Conservation (phyloP, 106 monocot genomes). For the Dioscorea dumetorum region DNA sequence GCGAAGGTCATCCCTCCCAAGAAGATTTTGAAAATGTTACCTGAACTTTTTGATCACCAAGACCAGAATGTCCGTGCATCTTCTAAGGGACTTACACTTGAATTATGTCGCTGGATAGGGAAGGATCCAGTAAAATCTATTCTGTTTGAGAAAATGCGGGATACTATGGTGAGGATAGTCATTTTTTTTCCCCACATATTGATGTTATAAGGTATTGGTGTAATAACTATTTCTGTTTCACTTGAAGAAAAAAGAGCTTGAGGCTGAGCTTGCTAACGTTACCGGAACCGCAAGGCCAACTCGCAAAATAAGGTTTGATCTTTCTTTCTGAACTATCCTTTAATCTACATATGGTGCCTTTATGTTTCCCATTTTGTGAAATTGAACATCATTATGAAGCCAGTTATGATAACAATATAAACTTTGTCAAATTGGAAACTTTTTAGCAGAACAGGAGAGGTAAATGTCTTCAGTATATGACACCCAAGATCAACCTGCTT, state of each 20-base stretch:
- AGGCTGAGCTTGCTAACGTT: constrained; percentile 91
- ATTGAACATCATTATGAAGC: too few species aligned
- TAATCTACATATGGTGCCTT: too few species aligned
- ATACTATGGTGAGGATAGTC: constrained; percentile 74
- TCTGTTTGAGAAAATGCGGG: constrained; percentile 98
- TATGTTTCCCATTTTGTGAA: too few species aligned
- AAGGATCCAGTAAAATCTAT: constrained; percentile 97
- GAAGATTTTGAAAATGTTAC: constrained; percentile 96
- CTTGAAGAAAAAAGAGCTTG: constrained; percentile 97
- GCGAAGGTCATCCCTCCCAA: constrained; percentile 89
- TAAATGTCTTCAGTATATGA: too few species aligned
- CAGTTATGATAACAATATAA: too few species aligned
- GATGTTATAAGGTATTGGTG: neutral
- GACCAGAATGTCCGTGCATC: constrained; percentile 96
- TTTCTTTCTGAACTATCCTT: too few species aligned
- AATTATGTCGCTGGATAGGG: constrained; percentile 98
- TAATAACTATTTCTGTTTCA: constrained; percentile 1
- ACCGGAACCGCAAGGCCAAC: constrained; percentile 74
- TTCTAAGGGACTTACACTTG: constrained; percentile 92
- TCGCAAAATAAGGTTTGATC: constrained; percentile 81
- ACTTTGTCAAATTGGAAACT: too few species aligned
- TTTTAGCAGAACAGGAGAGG: too few species aligned
- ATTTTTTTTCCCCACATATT: constrained; percentile 4
- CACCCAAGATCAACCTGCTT: too few species aligned
- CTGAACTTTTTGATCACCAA: constrained; percentile 98